Evolutionary conservation across 352 stramenopile genomes (phyloP), one percentile per base, ranked within the genome.

Genomic region (Phytophthora fragariaefolia): DNA sequence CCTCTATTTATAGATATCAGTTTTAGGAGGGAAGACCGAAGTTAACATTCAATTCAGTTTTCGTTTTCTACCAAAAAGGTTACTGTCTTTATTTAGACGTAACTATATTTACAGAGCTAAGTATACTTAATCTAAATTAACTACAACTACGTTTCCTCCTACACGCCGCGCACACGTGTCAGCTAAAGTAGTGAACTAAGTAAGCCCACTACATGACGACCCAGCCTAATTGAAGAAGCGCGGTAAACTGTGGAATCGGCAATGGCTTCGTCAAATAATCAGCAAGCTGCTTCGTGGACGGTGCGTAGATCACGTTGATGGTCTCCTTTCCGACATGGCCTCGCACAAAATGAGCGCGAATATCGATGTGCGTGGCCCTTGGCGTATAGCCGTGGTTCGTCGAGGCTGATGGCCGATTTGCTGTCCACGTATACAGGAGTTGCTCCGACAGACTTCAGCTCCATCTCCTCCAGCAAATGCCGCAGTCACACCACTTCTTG

Each of bases 361-460:
- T 17, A 26, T 47, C 40, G 40, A 47, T 47, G n/a, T 26, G 40
- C 7, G 22, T 47, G 4, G 40, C n/a, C 18, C 40, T 47, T 12
- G 40, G 6, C 7, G 40, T 47, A 12, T 47, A 47, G 6, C 40
- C 40, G 18, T 47, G 40, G 18, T 26, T 47, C 17, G 40, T 47
- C 7, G 40, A 47, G 22, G 8, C 40, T 47, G 18, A 47, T 15
- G 6, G 40, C 40, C 40, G 40, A 47, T n/a, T 47, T 47, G 40
- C 24, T 47, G 40, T 26, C 40, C 40, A 47, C 17, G 40, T 75
- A 62, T 15, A 42, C 34, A 42, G 34, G 34, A 42, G 34, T 42
- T 17, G 34, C 34, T 18, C 34, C 34, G 1, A 42, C 13, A 5
- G 13, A 6, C 34, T 42, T 42, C 2, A 42, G 34, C 34, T 5